These are phyloP conservation scores for Septoria linicola DNA, from an alignment of 2,329 filamentous ascomycete genomes.

Conservation along the genomic window DNA sequence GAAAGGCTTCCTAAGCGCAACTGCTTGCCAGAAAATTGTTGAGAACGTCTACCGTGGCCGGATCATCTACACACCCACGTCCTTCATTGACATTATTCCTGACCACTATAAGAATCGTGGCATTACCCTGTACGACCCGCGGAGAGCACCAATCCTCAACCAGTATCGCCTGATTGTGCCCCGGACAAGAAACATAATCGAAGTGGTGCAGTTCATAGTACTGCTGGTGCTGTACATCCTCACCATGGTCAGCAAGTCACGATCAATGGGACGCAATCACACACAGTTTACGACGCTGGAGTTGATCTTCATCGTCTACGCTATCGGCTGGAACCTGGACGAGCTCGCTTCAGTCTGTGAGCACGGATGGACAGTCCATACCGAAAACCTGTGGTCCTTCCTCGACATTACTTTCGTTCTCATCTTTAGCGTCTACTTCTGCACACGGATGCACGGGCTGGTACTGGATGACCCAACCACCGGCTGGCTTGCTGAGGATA, in stretches of 20 bases:
- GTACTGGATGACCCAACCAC: constrained; percentile 43
- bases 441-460: constrained; percentile 66
- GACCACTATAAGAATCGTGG: constrained; percentile 83
- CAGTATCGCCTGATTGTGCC: constrained; percentile 84
- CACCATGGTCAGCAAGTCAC: constrained; percentile 68
- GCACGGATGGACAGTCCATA: constrained; percentile 77
- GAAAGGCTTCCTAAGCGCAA: constrained; percentile 73
- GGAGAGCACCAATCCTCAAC: constrained; percentile 72
- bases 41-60: constrained; percentile 78
- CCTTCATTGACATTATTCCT: constrained; percentile 78
- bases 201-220: constrained; percentile 70
- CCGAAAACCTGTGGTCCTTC: constrained; percentile 86
- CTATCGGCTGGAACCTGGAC: constrained; percentile 75
- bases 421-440: constrained; percentile 68
- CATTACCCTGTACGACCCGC: constrained; percentile 76
- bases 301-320: constrained; percentile 68
- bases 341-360: constrained; percentile 74
- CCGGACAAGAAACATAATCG: constrained; percentile 71
- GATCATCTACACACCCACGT: constrained; percentile 77
- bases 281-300: constrained; percentile 53
- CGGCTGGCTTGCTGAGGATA: constrained; percentile 61
- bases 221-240: constrained; percentile 67
- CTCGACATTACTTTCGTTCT: constrained; percentile 75
- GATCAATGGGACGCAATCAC: constrained; percentile 43
- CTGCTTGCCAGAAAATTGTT: constrained; percentile 77